A percentile compares a stretch with the other conserved stretches of the same genome.
Conservation (phyloP, 306 rosid species). For the Astragalus membranaceus region DNA sequence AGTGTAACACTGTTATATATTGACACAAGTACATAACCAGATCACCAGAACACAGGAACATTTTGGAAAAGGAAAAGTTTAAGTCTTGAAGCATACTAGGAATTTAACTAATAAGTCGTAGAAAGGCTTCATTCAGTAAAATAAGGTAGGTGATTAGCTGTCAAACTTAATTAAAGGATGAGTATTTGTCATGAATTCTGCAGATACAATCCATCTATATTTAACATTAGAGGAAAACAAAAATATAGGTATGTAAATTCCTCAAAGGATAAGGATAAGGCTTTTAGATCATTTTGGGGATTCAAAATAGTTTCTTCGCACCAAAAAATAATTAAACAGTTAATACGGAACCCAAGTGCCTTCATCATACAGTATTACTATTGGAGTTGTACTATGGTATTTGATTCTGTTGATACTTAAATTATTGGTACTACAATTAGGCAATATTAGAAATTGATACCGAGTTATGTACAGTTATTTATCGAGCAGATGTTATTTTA, state of each 20-base stretch:
- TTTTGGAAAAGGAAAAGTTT: neutral
- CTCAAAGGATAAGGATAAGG: neutral
- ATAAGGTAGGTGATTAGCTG: neutral
- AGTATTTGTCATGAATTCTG: neutral
- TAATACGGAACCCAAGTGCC: neutral
- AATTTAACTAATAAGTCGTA: neutral
- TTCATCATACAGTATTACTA: neutral
- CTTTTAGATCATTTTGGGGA: neutral
- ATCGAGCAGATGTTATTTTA: neutral
- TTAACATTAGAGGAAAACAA: neutral
- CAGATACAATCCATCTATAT: constrained; percentile 1
- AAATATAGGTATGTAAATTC: neutral
- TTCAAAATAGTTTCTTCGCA: neutral
- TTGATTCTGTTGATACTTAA: neutral
- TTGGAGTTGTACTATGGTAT: neutral
- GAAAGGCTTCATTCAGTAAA: neutral
- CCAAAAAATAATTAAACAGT: neutral
- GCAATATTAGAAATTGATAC: neutral
- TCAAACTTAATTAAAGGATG: neutral
- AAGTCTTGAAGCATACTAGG: neutral
- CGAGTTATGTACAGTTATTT: neutral
- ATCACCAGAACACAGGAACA: neutral
- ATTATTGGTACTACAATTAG: neutral
- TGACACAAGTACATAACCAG: neutral
- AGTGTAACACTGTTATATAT: neutral